Evolutionary conservation across 75 land plant species (phyloP), one percentile per base, ranked within the genome.

Genomic region (Picea glauca): DNA sequence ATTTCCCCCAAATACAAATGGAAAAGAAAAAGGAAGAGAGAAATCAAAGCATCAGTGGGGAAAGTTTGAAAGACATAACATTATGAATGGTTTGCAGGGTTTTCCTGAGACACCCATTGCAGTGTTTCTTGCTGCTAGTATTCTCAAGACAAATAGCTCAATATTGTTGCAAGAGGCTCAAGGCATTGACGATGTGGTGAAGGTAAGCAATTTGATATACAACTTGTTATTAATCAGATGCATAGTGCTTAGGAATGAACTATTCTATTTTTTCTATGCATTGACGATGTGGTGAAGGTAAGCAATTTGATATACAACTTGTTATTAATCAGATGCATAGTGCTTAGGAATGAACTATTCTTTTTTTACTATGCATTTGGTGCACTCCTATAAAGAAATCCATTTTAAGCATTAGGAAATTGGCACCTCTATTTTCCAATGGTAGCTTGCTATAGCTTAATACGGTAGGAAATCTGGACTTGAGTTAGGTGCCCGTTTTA

Each of bases 151-250:
- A 67, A 93, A 88, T 79, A 89, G 97, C 66, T 30, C 86, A 58
- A 92, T 84, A 87, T 85, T 95, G 58, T 74, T 89, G 78, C 78
- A 77, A 58, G 93, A 91, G 85, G 93, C 96, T 67, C 91, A 87
- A 40, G 98, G 98, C 6, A 82, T 96, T 7, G 98, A 96, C 80
- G 98, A 96, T 84, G 98, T 96, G 74, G 84, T 96, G 30, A 92
- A 96, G 93, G 97, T 92, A 32, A 58, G 70, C 43, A 40, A 31
- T 7, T 17, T 33, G 43, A 35, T 17, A 35, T 21, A 65, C 68
- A 14, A 11, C 17, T 65, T 32, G 31, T 4, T 38, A 35, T 31
- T 17, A 67, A 5, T 68, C 17, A 40, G 8, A 65, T 40, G 73
- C 50, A 20, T 68, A 40, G 13, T 17, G 38, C 7, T 20, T 68